Percentiles rank a stretch among this genome's conserved stretches.
phyloP scores from a whole-genome alignment of 2,329 filamentous ascomycete species.

The Tolypocladium tropicale region DNA sequence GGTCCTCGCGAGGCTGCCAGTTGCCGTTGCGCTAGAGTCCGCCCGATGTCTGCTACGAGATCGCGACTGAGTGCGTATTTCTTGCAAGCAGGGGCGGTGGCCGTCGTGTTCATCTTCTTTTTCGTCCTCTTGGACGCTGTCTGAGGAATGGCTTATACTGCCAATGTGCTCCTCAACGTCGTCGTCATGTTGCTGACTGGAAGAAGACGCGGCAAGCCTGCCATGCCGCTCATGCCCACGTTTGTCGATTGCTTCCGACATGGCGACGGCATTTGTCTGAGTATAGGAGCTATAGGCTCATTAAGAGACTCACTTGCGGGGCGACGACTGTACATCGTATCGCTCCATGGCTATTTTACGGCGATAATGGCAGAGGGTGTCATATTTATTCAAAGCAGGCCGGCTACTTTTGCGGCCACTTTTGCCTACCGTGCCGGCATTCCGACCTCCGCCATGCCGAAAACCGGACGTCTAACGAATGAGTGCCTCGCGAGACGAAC shows the following conservation, averaged over 20 bases:
- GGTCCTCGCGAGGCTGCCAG: slow-evolving; percentile 10
- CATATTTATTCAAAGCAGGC: neutral
- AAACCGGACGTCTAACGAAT: neutral
- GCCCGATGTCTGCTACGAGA: slow-evolving; percentile 6
- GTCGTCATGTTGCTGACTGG: neutral
- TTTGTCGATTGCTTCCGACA: neutral
- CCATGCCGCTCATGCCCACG: neutral
- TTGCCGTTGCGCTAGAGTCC: slow-evolving; percentile 2
- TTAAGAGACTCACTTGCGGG: neutral
- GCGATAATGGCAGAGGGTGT: neutral
- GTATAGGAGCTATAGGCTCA: neutral
- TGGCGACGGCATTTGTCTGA: neutral
- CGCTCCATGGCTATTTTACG: neutral
- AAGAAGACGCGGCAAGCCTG: neutral
- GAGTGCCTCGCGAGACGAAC: neutral
- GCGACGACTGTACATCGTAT: neutral
- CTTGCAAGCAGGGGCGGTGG: slow-evolving; percentile 15
- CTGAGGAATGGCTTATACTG: neutral
- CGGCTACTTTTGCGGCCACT: neutral
- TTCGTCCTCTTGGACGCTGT: slow-evolving; percentile 4
- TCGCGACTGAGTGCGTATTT: slow-evolving; percentile 7
- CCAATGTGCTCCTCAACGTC: neutral
- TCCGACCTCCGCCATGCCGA: neutral
- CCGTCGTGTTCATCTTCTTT: slow-evolving; percentile 11
- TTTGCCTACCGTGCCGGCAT: neutral